Evolutionary conservation across 495 filamentous ascomycete genomes (phyloP).

Genomic region (Sphaerosporella brunnea): DNA sequence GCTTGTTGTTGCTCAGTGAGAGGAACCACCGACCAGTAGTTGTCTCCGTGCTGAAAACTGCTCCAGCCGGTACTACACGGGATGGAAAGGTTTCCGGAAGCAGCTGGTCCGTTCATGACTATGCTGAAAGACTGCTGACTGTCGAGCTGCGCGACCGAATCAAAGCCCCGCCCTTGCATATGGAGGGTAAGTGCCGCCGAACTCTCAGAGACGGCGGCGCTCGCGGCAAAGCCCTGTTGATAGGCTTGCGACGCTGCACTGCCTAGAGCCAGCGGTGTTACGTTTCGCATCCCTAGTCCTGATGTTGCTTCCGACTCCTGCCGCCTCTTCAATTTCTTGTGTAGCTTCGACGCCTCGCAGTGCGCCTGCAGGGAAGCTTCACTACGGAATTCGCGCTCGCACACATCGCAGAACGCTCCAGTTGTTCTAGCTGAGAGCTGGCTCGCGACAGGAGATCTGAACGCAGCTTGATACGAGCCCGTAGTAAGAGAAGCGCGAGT

Average conservation of each 20-base stretch:
- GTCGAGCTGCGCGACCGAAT: not conserved
- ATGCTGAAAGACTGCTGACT: not conserved
- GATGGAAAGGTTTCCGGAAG: too few relatives aligned
- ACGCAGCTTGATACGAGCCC: too few relatives aligned
- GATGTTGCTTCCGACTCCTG: not conserved
- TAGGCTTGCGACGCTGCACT: not conserved
- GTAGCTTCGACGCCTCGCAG: not conserved
- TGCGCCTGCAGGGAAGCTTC: not conserved
- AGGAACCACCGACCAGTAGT: not conserved
- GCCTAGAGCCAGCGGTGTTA: too few relatives aligned
- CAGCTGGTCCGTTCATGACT: too few relatives aligned
- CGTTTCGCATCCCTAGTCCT: too few relatives aligned
- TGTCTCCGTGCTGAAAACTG: not conserved
- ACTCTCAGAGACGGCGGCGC: not conserved
- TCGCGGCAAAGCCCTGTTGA: too few relatives aligned
- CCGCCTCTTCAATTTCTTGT: not conserved
- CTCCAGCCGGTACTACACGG: too few relatives aligned
- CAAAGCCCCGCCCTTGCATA: too few relatives aligned
- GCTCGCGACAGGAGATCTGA: too few relatives aligned
- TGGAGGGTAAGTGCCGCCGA: not conserved
- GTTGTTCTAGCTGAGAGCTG: too few relatives aligned
- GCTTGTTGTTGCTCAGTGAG: not conserved
- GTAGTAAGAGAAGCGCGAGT: too few relatives aligned
- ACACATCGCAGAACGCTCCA: slow-evolving; percentile 6
- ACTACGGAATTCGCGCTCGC: slow-evolving; percentile 1